phyloP scores from a whole-genome alignment of 352 stramenopile species.

The Phytophthora meadii region DNA sequence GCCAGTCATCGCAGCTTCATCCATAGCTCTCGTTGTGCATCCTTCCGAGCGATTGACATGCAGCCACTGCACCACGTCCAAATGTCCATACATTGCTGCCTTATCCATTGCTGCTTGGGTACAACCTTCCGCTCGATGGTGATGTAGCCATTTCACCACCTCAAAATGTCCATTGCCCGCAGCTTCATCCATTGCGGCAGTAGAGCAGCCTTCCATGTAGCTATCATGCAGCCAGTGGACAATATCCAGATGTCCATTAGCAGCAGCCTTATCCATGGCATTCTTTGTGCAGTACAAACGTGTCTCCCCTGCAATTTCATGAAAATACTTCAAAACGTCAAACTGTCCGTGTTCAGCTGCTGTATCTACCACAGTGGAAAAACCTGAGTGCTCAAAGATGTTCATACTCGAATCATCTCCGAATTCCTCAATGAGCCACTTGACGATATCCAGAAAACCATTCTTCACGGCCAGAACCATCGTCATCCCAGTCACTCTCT shows the following conservation, averaged over 20 bases:
- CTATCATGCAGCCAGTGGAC: slow-evolving; percentile 11
- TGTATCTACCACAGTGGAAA: neutral
- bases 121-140: too few relatives aligned
- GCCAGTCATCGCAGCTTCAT: too few relatives aligned
- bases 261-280: slow-evolving; percentile 6
- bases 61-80: too few relatives aligned
- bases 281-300: neutral
- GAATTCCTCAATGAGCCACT: slow-evolving; percentile 8
- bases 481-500: neutral
- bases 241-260: slow-evolving; percentile 2
- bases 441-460: neutral
- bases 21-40: too few relatives aligned
- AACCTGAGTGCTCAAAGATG: neutral
- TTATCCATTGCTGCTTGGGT: too few relatives aligned
- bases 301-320: neutral
- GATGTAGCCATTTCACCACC: too few relatives aligned
- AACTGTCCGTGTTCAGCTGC: neutral
- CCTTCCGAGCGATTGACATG: too few relatives aligned
- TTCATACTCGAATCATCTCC: neutral
- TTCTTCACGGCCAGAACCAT: neutral
- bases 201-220: neutral
- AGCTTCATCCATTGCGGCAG: neutral
- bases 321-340: slow-evolving; percentile 2
- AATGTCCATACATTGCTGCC: too few relatives aligned
- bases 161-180: too few relatives aligned